phyloP scores from a whole-genome alignment of 169 alveolate species.

The Eimeria mitis region DNA sequence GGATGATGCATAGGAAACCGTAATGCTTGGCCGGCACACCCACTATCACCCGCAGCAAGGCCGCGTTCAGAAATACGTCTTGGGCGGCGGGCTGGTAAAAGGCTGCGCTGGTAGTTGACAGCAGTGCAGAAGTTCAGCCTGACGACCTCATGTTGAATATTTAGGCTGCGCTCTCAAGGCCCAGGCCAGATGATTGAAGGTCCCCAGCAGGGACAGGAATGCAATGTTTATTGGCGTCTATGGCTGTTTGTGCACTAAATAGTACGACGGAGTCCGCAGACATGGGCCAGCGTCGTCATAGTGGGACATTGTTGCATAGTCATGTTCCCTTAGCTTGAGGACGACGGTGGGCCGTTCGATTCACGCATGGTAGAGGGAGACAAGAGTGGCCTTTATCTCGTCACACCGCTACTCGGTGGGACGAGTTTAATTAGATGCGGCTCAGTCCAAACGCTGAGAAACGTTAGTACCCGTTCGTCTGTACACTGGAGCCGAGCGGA shows the following conservation, averaged over 20 bases:
- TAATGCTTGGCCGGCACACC: slow-evolving; percentile 29
- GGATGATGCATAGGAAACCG: slow-evolving; percentile 7
- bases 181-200: slow-evolving; percentile 31
- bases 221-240: slow-evolving; percentile 76
- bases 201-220: slow-evolving; percentile 77
- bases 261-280: slow-evolving; percentile 23
- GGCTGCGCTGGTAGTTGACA: not conserved
- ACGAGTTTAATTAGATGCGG: not conserved
- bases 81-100: slow-evolving; percentile 13
- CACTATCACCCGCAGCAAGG: slow-evolving; percentile 15
- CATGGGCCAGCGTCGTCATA: not conserved
- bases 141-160: slow-evolving; percentile 22
- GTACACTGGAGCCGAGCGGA: not conserved
- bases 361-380: slow-evolving; percentile 1
- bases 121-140: not conserved
- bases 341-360: not conserved
- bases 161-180: slow-evolving; percentile 61
- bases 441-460: not conserved
- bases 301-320: slow-evolving; percentile 9
- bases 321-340: not conserved
- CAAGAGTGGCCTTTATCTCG: not conserved
- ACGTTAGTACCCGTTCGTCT: not conserved
- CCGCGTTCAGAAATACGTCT: slow-evolving; percentile 35
- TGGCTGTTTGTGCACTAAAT: slow-evolving; percentile 45
- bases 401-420: not conserved